Base-by-base conservation (phyloP, 129 eudicot genomes). In the Tagetes erecta region DNA sequence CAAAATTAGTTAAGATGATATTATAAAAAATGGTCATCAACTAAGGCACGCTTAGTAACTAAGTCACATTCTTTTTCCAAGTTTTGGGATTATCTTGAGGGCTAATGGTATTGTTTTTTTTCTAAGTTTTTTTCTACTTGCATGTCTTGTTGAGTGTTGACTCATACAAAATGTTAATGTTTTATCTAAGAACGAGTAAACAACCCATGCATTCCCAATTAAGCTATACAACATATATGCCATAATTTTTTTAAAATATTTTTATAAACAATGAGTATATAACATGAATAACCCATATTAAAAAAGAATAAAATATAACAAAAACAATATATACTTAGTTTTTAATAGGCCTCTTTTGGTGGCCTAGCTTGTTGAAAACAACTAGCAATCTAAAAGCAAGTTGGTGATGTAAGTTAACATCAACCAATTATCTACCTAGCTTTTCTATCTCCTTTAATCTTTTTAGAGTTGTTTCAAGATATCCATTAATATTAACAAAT, bases 351-450 rank as follows among this genome's bases (percentile, higher is more conserved):
- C 35, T 55, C 60, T 55, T 30, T 57, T 31, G 64, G 39, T 57
- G 64, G 39, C 27, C 27, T 20, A 20, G 37, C 70, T 77, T 38
- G 70, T 77, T 75, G 36, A 77, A 77, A 77, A 69, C 81, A 77
- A 77, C 76, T 69, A 77, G 75, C 76, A 45, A 68, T 58, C 64
- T 46, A 59, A 77, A 77, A 69, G 81, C 76, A 58, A 58, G 10
- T 37, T 68, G 75, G 57, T 67, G 68, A 34, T 76, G 58, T 36
- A 58, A 58, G 76, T 68, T 77, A 68, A 58, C 70, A 77, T 41
- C 46, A 41, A 56, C 27, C 27, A 20, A 20, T 20, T 20, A 20
- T 20, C 27, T 20, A 20, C 70, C 36, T 69, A 68, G 64, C 70
- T 58, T 77, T 68, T 57, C 5, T 14, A 57, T 57, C 57, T 67